Evolutionary conservation across 75 land plant species (phyloP), one percentile per base, ranked within the genome.

Genomic region (Larix kaempferi): DNA sequence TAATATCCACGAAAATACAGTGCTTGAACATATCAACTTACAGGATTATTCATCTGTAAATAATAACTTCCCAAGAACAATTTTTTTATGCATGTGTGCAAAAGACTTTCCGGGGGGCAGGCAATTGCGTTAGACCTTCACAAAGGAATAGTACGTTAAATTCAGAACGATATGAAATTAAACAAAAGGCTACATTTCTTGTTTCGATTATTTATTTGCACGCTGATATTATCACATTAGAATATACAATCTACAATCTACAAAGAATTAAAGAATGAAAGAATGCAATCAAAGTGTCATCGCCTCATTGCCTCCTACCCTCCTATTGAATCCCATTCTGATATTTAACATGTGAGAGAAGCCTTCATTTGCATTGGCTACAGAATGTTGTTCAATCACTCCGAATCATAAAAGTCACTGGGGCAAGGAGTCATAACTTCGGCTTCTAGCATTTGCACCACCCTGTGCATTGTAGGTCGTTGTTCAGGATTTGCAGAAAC

Each of bases 381-480:
- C 27, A 74, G 75, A 44, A 73, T 56, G 57, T 27, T 44, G 75
- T 56, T 56, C 75, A 55, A 49, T 75, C 61, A 73, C 22, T 79
- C 82, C 1, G 88, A 92, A 77, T 93, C 95, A 33, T 93, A 90
- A 79, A 89, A 95, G 57, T 97, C 99, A 83, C 95, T 93, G n/a
- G 95, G 91, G 63, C 95, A 91, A 22, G 98, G 98, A 37, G 95
- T 93, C 82, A 91, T 86, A 52, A 89, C 91, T 75, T 95, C 94
- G 37, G 98, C 86, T 83, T 97, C 95, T 57, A 97, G 80, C 37
- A 93, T 57, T 79, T 97, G 91, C 26, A 97, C 89, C 58, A 93
- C 94, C 60, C 91, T 80, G 77, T 97, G 94, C 99, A 97, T 97
- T 74, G 96, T 95, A 29, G 99, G 99, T 7, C 99, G 85, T 29